These are phyloP conservation scores for Jacaranda mimosifolia DNA, from an alignment of 257 asterid genomes.

Conservation along the genomic window DNA sequence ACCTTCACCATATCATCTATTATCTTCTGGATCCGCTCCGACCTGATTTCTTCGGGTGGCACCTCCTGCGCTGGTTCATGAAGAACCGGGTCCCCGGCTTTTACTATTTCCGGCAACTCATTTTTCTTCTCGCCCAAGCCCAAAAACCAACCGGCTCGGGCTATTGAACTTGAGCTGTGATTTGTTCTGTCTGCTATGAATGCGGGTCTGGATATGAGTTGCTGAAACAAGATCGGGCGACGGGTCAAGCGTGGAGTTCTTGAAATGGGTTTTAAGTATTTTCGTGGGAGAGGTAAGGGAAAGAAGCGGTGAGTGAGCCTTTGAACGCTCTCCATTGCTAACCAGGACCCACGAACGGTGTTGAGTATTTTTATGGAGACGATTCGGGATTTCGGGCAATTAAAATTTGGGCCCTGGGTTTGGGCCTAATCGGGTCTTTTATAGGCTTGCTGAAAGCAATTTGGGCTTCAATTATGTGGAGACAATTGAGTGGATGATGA, in stretches of 20 bases:
- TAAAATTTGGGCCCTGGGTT: constrained; percentile 8
- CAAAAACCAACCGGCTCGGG: constrained; percentile 83
- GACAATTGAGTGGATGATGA: background rate
- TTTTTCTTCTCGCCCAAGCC: constrained; percentile 67
- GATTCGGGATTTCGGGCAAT: background rate
- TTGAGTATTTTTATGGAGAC: background rate
- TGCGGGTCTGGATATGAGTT: constrained; percentile 40
- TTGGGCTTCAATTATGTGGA: background rate
- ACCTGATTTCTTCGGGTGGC: constrained; percentile 69
- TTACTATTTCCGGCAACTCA: constrained; percentile 71
- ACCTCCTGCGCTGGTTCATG: constrained; percentile 85
- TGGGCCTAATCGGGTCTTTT: background rate
- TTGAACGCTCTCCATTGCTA: constrained; percentile 63
- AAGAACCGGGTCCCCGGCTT: constrained; percentile 98
- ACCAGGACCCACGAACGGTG: background rate
- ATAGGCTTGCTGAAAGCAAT: background rate
- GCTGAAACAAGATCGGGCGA: constrained; percentile 24
- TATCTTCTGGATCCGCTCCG: constrained; percentile 82
- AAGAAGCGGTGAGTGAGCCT: constrained; percentile 54
- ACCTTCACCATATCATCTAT: constrained; percentile 85
- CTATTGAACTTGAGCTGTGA: constrained; percentile 46
- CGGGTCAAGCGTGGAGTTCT: constrained; percentile 43
- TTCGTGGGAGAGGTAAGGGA: constrained; percentile 44
- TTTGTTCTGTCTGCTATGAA: constrained; percentile 30
- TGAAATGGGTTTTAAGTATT: constrained; percentile 43